Evolutionary conservation across 2,329 filamentous ascomycete species (phyloP).

Genomic region (Hirsutella thompsonii): DNA sequence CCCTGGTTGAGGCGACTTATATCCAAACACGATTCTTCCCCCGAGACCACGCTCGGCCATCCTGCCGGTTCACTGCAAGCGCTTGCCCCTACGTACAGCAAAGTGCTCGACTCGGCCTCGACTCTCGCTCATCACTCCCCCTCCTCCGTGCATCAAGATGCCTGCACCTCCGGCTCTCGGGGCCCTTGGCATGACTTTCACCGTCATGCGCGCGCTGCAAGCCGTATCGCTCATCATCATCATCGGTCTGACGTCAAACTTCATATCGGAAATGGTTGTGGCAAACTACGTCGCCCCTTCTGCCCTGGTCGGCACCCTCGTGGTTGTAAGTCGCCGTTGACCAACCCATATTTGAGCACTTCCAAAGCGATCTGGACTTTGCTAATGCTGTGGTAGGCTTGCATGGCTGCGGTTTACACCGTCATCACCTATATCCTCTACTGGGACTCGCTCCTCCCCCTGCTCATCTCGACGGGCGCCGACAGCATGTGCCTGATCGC

Average conservation of each 20-base stretch:
- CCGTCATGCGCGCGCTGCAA: constrained; percentile 58
- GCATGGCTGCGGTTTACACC: constrained; percentile 67
- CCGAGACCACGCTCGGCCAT: constrained; percentile 13
- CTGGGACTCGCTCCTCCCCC: constrained; percentile 61
- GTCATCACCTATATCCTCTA: constrained; percentile 73
- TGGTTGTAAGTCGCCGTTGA: constrained; percentile 57
- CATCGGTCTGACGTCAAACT: constrained; percentile 71
- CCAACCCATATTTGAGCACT: background rate
- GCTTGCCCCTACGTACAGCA: constrained; percentile 27
- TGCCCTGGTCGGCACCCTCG: constrained; percentile 65
- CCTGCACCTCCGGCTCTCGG: constrained; percentile 42
- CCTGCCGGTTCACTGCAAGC: constrained; percentile 27
- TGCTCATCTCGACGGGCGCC: constrained; percentile 52
- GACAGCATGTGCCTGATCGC: constrained; percentile 64
- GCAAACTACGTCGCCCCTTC: constrained; percentile 53
- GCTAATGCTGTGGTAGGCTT: constrained; percentile 39
- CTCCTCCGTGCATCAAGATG: constrained; percentile 23
- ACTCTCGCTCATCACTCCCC: constrained; percentile 29
- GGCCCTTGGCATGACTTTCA: constrained; percentile 68
- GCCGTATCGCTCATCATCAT: constrained; percentile 59
- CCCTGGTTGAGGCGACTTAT: background rate
- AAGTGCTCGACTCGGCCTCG: constrained; percentile 23
- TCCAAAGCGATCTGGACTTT: no score
- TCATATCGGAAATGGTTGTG: constrained; percentile 63
- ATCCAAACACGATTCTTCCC: constrained; percentile 18